A percentile compares a stretch with the other conserved stretches of the same genome.
Evolutionary conservation across 1,139 yeast genomes (phyloP).

Genomic region (Saccharomycopsis hybrid): DNA sequence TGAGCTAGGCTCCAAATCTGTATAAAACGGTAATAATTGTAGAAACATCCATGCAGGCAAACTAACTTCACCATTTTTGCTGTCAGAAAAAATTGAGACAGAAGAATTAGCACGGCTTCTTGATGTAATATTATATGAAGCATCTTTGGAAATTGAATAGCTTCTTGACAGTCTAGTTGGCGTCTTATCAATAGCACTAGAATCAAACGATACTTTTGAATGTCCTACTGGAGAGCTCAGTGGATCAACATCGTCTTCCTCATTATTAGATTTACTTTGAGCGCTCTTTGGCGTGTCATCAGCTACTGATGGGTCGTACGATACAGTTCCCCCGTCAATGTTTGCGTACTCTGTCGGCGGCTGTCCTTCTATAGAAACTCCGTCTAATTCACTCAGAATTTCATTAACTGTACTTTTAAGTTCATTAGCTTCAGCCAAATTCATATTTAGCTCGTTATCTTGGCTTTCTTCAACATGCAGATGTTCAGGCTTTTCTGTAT

Average conservation of each 20-base stretch:
- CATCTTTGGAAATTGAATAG: conserved; percentile 14
- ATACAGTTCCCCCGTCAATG: not conserved
- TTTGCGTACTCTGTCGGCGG: not conserved
- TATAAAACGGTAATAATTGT: conserved; percentile 68
- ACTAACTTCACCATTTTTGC: conserved; percentile 46
- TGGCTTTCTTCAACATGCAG: not conserved
- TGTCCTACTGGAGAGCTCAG: too few relatives aligned
- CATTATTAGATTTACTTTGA: not conserved
- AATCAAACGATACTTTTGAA: not conserved
- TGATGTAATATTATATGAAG: conserved; percentile 4
- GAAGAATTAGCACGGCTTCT: conserved; percentile 22
- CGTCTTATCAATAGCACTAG: not conserved
- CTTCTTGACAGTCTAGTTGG: conserved; percentile 3
- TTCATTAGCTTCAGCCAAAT: not conserved
- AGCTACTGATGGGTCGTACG: not conserved
- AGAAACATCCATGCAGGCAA: conserved; percentile 85
- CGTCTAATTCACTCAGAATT: too few relatives aligned
- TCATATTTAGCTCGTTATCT: not conserved
- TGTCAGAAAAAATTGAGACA: conserved; percentile 29
- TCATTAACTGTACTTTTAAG: too few relatives aligned
- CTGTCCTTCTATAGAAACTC: too few relatives aligned
- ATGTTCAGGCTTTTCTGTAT: not conserved
- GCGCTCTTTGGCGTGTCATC: not conserved
- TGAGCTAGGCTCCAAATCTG: conserved; percentile 42
- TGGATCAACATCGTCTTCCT: not conserved